A percentile compares a stretch with the other conserved stretches of the same genome.
phyloP scores from a whole-genome alignment of 1,139 yeast genomes.

The Yamadazyma atmosphaerica region DNA sequence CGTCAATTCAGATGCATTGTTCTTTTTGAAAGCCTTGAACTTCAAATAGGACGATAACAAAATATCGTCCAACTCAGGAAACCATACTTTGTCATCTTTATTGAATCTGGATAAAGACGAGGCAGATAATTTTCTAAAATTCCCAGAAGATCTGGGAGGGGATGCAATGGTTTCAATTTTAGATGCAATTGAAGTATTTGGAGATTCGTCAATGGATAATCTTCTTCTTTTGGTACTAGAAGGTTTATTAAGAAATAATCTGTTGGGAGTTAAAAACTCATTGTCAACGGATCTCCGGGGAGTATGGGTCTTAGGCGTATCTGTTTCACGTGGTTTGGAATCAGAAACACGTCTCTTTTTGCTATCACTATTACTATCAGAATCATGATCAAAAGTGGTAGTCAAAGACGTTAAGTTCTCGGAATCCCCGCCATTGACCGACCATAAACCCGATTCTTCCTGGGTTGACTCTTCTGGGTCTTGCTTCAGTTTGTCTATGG shows the following conservation, averaged over 20 bases:
- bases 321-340: background rate
- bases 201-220: slow-evolving; percentile 27
- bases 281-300: slow-evolving; percentile 5
- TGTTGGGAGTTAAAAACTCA: slow-evolving; percentile 35
- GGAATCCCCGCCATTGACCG: slow-evolving; percentile 26
- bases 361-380: slow-evolving; percentile 1
- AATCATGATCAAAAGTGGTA: slow-evolving; percentile 20
- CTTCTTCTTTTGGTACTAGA: slow-evolving; percentile 8
- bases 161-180: slow-evolving; percentile 36
- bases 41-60: slow-evolving; percentile 38
- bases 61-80: slow-evolving; percentile 36
- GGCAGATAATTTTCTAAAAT: slow-evolving; percentile 11
- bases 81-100: slow-evolving; percentile 38
- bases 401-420: slow-evolving; percentile 28
- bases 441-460: slow-evolving; percentile 33
- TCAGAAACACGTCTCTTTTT: background rate
- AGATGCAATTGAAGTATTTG: slow-evolving; percentile 40
- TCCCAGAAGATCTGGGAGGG: slow-evolving; percentile 28
- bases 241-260: slow-evolving; percentile 8
- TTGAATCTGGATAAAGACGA: slow-evolving; percentile 7
- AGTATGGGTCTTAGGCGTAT: slow-evolving; percentile 3
- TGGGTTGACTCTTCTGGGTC: slow-evolving; percentile 9
- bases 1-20: slow-evolving; percentile 24
- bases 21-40: slow-evolving; percentile 34
- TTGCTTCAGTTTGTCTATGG: slow-evolving; percentile 10